A percentile compares a stretch with the other conserved stretches of the same genome.
phyloP scores from a whole-genome alignment of 2,329 filamentous ascomycete species.

The Paramyrothecium roridum region DNA sequence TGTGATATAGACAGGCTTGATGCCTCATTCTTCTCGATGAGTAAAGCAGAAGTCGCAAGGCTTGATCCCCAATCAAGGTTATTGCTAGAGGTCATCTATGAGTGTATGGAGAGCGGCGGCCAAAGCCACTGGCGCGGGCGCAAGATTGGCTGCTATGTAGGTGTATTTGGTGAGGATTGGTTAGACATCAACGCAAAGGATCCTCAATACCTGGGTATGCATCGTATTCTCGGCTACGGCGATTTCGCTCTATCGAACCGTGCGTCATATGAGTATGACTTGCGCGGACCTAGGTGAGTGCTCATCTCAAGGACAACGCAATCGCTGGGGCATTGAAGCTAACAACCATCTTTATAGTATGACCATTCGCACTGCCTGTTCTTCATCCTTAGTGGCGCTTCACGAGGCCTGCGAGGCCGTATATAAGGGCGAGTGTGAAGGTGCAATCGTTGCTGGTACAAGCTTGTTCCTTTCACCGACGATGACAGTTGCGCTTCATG shows the following conservation, averaged over 20 bases:
- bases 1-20: constrained; percentile 22
- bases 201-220: constrained; percentile 10
- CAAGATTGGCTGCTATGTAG: constrained; percentile 24
- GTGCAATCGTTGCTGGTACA: constrained; percentile 25
- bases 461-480: constrained; percentile 26
- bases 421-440: constrained; percentile 16
- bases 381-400: constrained; percentile 29
- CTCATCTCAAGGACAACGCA: background rate
- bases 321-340: background rate
- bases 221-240: constrained; percentile 16
- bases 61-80: constrained; percentile 27
- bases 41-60: constrained; percentile 16
- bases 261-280: constrained; percentile 25
- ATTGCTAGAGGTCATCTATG: constrained; percentile 21
- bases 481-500: constrained; percentile 19
- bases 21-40: constrained; percentile 27
- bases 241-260: constrained; percentile 27
- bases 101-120: constrained; percentile 22
- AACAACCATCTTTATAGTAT: constrained; percentile 8
- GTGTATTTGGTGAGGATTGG: constrained; percentile 26
- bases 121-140: constrained; percentile 17
- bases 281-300: constrained; percentile 27
- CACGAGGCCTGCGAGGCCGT: constrained; percentile 30
- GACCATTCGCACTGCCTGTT: constrained; percentile 35
- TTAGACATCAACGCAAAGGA: constrained; percentile 11